A percentile compares a stretch with the other conserved stretches of the same genome.
Conservation (phyloP, 768 basidiomycete species). For the Tylopilus balloui region DNA sequence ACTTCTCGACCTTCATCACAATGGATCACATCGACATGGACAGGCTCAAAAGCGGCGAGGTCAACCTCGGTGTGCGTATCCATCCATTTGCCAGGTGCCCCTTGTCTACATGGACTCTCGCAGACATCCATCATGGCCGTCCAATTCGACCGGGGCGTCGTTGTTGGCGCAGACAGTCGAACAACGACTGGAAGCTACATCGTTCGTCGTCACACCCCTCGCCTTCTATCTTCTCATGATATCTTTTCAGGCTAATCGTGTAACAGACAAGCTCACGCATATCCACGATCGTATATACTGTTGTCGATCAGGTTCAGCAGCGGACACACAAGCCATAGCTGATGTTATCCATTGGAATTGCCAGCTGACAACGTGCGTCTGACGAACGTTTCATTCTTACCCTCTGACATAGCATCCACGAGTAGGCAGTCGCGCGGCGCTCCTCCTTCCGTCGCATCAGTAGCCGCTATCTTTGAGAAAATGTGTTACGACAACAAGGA, state of each 20-base stretch:
- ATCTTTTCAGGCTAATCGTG: conserved; percentile 78
- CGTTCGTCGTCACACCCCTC: conserved; percentile 42
- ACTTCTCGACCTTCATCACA: conserved; percentile 19
- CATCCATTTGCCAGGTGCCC: neutral
- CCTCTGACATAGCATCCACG: conserved; percentile 2
- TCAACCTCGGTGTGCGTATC: conserved; percentile 86
- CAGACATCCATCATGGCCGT: conserved; percentile 99
- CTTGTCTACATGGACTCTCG: neutral
- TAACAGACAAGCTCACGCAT: conserved; percentile 96
- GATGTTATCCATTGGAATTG: conserved; percentile 83
- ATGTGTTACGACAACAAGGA: conserved; percentile 96
- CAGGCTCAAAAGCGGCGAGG: conserved; percentile 89
- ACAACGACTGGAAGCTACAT: conserved; percentile 97
- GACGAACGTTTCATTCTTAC: neutral
- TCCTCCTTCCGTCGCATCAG: conserved; percentile 74
- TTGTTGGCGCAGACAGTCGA: conserved; percentile 95
- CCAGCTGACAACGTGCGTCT: conserved; percentile 65
- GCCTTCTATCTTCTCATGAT: neutral
- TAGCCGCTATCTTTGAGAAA: conserved; percentile 79
- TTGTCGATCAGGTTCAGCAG: conserved; percentile 96
- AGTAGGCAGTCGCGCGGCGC: conserved; percentile 53
- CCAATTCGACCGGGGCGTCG: conserved; percentile 90
- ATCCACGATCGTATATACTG: conserved; percentile 99
- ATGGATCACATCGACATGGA: conserved; percentile 77
- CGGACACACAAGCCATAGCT: conserved; percentile 95